These are phyloP conservation scores for Gentiana straminea DNA, from an alignment of 257 asterid genomes.

Conservation along the genomic window DNA sequence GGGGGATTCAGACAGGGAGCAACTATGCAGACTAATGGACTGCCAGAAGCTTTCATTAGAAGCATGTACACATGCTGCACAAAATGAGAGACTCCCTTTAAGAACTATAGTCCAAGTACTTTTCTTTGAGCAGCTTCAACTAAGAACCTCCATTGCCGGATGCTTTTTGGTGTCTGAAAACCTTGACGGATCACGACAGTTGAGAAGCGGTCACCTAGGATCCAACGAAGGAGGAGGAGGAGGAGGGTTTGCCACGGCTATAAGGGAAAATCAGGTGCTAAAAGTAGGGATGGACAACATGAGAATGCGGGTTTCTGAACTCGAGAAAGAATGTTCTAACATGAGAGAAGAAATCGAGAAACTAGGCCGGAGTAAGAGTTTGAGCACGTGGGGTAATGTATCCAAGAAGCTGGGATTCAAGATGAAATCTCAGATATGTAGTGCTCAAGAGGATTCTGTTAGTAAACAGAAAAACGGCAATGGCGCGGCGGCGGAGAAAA, in stretches of 20 bases:
- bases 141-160: conserved; percentile 89
- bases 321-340: conserved; percentile 80
- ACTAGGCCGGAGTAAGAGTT: conserved; percentile 48
- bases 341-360: conserved; percentile 86
- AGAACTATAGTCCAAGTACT: conserved; percentile 87
- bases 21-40: conserved; percentile 89
- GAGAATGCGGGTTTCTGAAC: conserved; percentile 86
- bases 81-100: conserved; percentile 80
- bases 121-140: conserved; percentile 93
- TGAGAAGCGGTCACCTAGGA: conserved; percentile 71
- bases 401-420: conserved; percentile 76
- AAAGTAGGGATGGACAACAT: conserved; percentile 96
- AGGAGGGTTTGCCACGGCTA: conserved; percentile 60
- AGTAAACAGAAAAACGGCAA: conserved; percentile 47
- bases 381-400: conserved; percentile 58
- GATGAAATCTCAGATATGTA: conserved; percentile 90
- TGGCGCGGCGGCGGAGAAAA: conserved; percentile 37
- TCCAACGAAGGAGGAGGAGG: conserved; percentile 55
- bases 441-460: conserved; percentile 91
- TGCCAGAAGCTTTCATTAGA: conserved; percentile 96
- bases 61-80: conserved; percentile 99
- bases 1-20: conserved; percentile 76
- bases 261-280: conserved; percentile 89
- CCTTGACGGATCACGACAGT: conserved; percentile 82
- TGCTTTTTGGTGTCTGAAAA: conserved; percentile 92